phyloP scores from a whole-genome alignment of 176 grass and related monocot genomes.

The Eragrostis curvula region DNA sequence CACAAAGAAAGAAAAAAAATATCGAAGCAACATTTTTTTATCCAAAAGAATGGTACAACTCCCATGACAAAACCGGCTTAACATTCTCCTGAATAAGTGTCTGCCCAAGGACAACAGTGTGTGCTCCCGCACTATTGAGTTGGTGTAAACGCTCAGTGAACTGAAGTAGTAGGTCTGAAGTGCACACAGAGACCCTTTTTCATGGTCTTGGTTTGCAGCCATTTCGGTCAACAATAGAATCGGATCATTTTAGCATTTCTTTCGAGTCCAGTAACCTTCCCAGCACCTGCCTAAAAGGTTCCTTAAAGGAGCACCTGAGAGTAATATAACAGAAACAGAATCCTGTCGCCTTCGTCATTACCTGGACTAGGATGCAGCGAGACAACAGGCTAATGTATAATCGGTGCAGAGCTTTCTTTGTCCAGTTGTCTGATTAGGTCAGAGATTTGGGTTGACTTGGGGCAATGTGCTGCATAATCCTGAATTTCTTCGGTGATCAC shows the following conservation, averaged over 20 bases:
- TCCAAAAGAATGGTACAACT: too few relatives aligned
- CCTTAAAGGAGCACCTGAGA: neutral
- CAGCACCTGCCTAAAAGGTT: neutral
- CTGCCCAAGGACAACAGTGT: too few relatives aligned
- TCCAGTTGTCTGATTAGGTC: conserved; percentile 51
- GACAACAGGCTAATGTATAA: conserved; percentile 15
- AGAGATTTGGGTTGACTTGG: conserved; percentile 40
- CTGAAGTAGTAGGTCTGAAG: too few relatives aligned
- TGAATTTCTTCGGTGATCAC: neutral
- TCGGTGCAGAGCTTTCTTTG: conserved; percentile 46
- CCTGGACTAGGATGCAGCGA: conserved; percentile 20
- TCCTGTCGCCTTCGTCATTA: conserved; percentile 9
- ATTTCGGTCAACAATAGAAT: too few relatives aligned
- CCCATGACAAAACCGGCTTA: too few relatives aligned
- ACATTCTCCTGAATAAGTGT: too few relatives aligned
- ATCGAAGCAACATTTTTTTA: too few relatives aligned
- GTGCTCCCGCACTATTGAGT: too few relatives aligned
- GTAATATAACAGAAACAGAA: neutral
- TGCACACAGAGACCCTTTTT: too few relatives aligned
- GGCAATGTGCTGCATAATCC: conserved; percentile 32
- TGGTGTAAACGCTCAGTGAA: too few relatives aligned
- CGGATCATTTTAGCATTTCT: neutral
- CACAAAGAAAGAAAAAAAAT: too few relatives aligned
- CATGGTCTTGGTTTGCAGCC: too few relatives aligned
- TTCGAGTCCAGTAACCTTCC: conserved; percentile 30